phyloP scores from a whole-genome alignment of 2,329 filamentous ascomycete genomes.

The Aspergillus floridensis region DNA sequence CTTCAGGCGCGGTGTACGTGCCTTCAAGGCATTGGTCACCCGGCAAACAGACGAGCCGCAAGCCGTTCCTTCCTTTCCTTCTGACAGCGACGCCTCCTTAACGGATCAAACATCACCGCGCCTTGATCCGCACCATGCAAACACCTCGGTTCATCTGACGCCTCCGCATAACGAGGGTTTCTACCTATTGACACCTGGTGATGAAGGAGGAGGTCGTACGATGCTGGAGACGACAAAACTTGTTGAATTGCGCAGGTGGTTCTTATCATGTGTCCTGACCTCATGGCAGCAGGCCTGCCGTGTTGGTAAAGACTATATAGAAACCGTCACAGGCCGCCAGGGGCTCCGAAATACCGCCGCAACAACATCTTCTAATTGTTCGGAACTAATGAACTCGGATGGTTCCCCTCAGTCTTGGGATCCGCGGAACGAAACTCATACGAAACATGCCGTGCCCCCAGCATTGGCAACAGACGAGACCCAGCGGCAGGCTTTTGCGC shows the following conservation, averaged over 20 bases:
- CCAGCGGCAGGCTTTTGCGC: background rate
- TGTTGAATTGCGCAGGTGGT: constrained; percentile 1
- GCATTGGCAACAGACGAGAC: background rate
- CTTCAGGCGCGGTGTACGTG: constrained; percentile 29
- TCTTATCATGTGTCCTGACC: constrained; percentile 15
- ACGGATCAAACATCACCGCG: constrained; percentile 5
- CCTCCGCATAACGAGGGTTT: constrained; percentile 6
- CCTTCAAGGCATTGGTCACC: constrained; percentile 31
- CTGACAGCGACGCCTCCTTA: constrained; percentile 14
- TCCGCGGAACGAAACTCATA: background rate
- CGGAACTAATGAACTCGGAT: background rate
- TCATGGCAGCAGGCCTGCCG: constrained; percentile 37
- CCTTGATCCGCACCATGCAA: constrained; percentile 12
- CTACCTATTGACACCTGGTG: background rate
- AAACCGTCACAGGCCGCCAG: constrained; percentile 3
- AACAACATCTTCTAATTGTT: background rate
- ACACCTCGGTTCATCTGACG: constrained; percentile 14
- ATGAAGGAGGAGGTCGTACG: constrained; percentile 7
- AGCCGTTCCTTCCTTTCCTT: constrained; percentile 21
- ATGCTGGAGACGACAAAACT: background rate
- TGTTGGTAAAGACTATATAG: constrained; percentile 15
- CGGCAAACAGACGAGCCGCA: constrained; percentile 30
- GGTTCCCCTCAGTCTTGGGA: background rate
- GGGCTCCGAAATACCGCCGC: background rate
- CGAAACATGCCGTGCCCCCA: background rate